A percentile compares a stretch with the other conserved stretches of the same genome.
These are phyloP conservation scores for Macrocystidia cucumis DNA, from an alignment of 1,284 basidiomycete genomes.

Conservation along the genomic window DNA sequence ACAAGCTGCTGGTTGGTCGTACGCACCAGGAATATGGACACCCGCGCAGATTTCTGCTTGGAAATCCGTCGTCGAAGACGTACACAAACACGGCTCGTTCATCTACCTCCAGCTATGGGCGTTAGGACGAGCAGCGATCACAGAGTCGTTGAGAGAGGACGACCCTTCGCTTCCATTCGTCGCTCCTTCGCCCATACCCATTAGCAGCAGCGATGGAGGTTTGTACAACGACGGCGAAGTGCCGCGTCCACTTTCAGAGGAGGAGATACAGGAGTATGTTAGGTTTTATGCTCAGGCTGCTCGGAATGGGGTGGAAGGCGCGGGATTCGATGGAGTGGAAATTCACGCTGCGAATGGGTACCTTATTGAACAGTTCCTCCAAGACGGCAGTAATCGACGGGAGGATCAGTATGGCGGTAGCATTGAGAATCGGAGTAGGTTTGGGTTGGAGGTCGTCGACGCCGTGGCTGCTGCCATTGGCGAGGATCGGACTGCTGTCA, in stretches of 20 bases:
- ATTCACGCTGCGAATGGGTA: slow-evolving; percentile 32
- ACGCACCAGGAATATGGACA: slow-evolving; percentile 37
- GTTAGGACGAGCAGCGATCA: slow-evolving; percentile 13
- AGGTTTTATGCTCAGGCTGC: slow-evolving; percentile 28
- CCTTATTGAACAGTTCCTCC: slow-evolving; percentile 34
- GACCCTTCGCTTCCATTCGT: slow-evolving; percentile 16
- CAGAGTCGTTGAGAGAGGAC: slow-evolving; percentile 10
- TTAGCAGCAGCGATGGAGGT: slow-evolving; percentile 15
- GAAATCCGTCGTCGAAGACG: slow-evolving; percentile 33
- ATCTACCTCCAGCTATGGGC: slow-evolving; percentile 20
- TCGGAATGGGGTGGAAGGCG: slow-evolving; percentile 28
- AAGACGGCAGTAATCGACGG: slow-evolving; percentile 36
- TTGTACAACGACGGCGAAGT: slow-evolving; percentile 4
- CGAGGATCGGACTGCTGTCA: slow-evolving; percentile 33
- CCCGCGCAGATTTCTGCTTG: slow-evolving; percentile 37
- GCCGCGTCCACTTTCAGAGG: slow-evolving; percentile 25
- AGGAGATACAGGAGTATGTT: slow-evolving; percentile 37
- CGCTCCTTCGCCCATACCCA: slow-evolving; percentile 33
- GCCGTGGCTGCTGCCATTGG: slow-evolving; percentile 29
- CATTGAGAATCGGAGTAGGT: slow-evolving; percentile 41
- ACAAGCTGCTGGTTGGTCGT: slow-evolving; percentile 26
- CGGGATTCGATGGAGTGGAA: slow-evolving; percentile 43
- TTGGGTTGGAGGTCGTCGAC: slow-evolving; percentile 38
- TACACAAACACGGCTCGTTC: slow-evolving; percentile 15
- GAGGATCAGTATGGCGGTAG: slow-evolving; percentile 51